These are phyloP conservation scores for Gryganskiella cystojenkinii DNA, from an alignment of 192 early-diverging fungal genomes.

Conservation along the genomic window DNA sequence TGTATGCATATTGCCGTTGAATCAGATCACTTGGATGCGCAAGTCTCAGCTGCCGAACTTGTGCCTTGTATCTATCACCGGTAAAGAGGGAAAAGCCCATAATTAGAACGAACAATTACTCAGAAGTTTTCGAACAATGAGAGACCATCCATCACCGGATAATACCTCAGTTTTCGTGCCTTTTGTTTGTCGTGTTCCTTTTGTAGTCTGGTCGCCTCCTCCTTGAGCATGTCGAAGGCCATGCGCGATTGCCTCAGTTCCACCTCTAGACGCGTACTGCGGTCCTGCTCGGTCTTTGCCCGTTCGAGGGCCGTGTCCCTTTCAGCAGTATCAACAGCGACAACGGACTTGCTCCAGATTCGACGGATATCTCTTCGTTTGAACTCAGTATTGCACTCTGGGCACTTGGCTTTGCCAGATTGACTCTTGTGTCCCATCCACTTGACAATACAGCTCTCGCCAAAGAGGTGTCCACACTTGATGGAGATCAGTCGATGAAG, in stretches of 20 bases:
- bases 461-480: constrained; percentile 53
- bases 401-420: constrained; percentile 29
- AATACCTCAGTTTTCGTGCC: constrained; percentile 30
- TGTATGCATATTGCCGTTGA: no score
- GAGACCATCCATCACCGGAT: background rate
- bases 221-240: constrained; percentile 43
- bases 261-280: constrained; percentile 11
- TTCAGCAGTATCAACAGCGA: constrained; percentile 39
- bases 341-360: constrained; percentile 49
- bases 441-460: constrained; percentile 51
- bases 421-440: constrained; percentile 30
- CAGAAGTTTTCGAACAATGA: background rate
- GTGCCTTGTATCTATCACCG: no score
- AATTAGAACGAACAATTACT: no score
- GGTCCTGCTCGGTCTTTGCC: constrained; percentile 26
- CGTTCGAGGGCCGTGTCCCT: constrained; percentile 22
- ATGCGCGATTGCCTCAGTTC: constrained; percentile 29
- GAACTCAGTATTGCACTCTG: constrained; percentile 46
- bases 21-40: no score
- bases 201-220: constrained; percentile 30
- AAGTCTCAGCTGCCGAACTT: no score
- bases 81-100: no score
- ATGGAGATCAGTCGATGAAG: constrained; percentile 43
- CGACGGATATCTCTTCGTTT: constrained; percentile 44
- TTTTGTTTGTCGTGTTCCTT: constrained; percentile 30